phyloP scores from a whole-genome alignment of 2,329 filamentous ascomycete genomes.

The Paraphaeosphaeria minitans region DNA sequence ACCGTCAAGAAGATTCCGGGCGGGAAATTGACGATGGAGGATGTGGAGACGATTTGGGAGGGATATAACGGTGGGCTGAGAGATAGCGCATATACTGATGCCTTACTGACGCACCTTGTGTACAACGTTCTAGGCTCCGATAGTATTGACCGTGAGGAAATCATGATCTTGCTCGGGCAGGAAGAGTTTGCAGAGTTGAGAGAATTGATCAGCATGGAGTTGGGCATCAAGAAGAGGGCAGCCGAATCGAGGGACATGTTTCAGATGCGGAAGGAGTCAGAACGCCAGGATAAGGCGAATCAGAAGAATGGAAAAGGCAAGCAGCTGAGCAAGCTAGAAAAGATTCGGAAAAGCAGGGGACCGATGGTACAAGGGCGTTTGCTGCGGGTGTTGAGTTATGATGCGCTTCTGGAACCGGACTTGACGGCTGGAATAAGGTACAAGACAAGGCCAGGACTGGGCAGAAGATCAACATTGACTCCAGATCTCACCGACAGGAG shows the following conservation, averaged over 20 bases:
- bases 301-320: neutral
- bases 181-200: constrained; percentile 1
- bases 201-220: neutral
- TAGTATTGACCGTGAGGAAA: neutral
- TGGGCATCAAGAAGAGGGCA: neutral
- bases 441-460: neutral
- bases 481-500: neutral
- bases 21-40: neutral
- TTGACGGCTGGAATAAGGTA: neutral
- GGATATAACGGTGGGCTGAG: constrained; percentile 1
- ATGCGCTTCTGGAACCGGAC: constrained; percentile 1
- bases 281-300: neutral
- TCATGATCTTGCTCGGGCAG: neutral
- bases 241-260: constrained; percentile 1
- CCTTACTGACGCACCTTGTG: neutral
- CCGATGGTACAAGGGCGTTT: constrained; percentile 4
- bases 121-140: constrained; percentile 1
- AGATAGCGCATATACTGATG: constrained; percentile 1
- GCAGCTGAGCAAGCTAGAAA: neutral
- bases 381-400: constrained; percentile 4
- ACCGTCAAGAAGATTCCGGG: neutral
- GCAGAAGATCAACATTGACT: neutral
- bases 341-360: neutral
- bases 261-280: neutral
- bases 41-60: constrained; percentile 4